Evolutionary conservation across 192 early-diverging fungal species (phyloP), one percentile per base, ranked within the genome.

Genomic region (Linnemannia elongata): DNA sequence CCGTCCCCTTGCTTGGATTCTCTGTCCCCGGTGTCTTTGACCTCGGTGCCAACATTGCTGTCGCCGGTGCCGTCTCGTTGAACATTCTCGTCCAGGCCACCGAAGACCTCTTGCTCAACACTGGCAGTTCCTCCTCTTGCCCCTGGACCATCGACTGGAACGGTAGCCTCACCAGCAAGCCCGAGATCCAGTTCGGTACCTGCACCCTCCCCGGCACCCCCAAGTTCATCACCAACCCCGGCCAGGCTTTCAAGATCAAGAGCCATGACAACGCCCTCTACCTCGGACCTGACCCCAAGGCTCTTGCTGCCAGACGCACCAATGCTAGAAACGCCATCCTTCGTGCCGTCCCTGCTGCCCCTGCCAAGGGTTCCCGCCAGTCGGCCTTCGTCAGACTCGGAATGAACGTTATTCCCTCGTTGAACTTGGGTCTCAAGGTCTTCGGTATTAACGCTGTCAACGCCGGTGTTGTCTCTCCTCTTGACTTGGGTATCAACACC

Each of bases 91-190:
- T 84, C n/a, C 76, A 79, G 72, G 82, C 82, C 39, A 74, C 82
- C n/a, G 9, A 84, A 73, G 82, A 84, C 33, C 72, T 84, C 36
- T 55, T 84, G 76, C 73, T 84, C 73, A 84, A 84, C 82, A 84
- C 77, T 45, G 82, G 82, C 66, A 71, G 45, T 38, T 45, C 71
- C 45, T 36, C 82, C 1, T 69, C 60, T 33, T 84, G 82, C 73
- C 82, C 82, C 20, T 84, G 82, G 82, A 69, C 74, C 72, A 84
- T 84, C 44, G 72, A 84, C n/a, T 84, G 82, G 82, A 77, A 79
- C 60, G 82, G 82, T n/a, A 33, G 45, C 4, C 33, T 84, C 77
- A 55, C 77, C 38, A 42, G 44, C 8, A 30, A 57, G 45, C 82
- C 82, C 27, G 78, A 77, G n/a, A 69, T 84, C 68, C 76, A 84